These are phyloP conservation scores for Alternaria rosae DNA, from an alignment of 2,329 filamentous ascomycete species.

Conservation along the genomic window DNA sequence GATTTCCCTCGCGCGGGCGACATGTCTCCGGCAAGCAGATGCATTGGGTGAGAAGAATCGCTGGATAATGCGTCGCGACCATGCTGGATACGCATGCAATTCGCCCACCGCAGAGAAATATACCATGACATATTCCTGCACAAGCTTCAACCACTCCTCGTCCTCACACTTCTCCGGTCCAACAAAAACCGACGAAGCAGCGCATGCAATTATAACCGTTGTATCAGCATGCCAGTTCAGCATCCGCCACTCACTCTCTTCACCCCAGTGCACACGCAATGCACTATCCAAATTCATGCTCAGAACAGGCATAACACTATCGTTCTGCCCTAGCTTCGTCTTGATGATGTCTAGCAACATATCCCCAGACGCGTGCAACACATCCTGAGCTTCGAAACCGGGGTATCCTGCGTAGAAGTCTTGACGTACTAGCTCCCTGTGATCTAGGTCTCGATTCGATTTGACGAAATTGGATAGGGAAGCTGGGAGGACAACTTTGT, in stretches of 20 bases:
- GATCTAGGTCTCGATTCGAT: background rate
- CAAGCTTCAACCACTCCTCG: background rate
- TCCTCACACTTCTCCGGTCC: background rate
- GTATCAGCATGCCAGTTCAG: slow-evolving; percentile 1
- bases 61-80: background rate
- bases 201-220: background rate
- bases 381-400: background rate
- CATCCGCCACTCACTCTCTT: background rate
- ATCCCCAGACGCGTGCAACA: background rate
- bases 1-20: background rate
- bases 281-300: background rate
- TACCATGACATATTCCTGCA: background rate
- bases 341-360: background rate
- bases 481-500: background rate
- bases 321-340: background rate
- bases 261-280: background rate
- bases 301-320: background rate
- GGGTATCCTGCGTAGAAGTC: background rate
- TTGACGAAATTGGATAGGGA: background rate
- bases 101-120: background rate
- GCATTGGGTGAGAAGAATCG: background rate
- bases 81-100: background rate
- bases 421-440: background rate
- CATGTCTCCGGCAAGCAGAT: background rate
- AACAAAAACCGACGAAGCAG: background rate